A percentile compares a stretch with the other conserved stretches of the same genome.
These are phyloP conservation scores for Hymenoscyphus fraxineus DNA, from an alignment of 2,329 filamentous ascomycete genomes.

Conservation along the genomic window DNA sequence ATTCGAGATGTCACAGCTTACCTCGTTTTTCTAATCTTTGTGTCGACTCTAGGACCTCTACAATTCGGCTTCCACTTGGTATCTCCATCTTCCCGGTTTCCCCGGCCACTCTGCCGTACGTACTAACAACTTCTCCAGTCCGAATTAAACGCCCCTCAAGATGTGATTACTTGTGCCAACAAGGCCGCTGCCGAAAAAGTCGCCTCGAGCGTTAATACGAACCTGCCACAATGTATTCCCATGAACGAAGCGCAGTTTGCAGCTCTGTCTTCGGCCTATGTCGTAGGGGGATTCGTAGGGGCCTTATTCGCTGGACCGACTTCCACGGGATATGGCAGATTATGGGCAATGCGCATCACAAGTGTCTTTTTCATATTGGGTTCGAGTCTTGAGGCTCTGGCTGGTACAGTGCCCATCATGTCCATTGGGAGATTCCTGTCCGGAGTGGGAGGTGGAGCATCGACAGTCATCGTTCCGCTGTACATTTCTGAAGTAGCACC, in stretches of 20 bases:
- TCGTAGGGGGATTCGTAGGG: slow-evolving; percentile 79
- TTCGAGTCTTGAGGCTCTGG: slow-evolving; percentile 69
- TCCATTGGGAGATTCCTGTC: slow-evolving; percentile 72
- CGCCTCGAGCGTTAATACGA: slow-evolving; percentile 28
- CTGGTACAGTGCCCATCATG: slow-evolving; percentile 64
- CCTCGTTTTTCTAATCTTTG: slow-evolving; percentile 69
- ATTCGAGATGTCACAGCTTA: slow-evolving; percentile 59
- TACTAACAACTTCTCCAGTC: slow-evolving; percentile 50
- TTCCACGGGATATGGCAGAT: slow-evolving; percentile 72
- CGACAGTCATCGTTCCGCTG: slow-evolving; percentile 88
- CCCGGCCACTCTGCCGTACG: slow-evolving; percentile 12
- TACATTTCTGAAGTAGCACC: slow-evolving; percentile 93
- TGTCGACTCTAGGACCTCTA: slow-evolving; percentile 80
- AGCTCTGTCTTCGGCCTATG: slow-evolving; percentile 85
- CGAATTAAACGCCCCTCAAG: slow-evolving; percentile 91
- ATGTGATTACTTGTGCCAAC: slow-evolving; percentile 83
- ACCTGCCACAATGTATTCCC: slow-evolving; percentile 73
- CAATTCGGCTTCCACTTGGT: slow-evolving; percentile 95
- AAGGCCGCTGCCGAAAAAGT: slow-evolving; percentile 42
- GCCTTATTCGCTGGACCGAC: slow-evolving; percentile 76
- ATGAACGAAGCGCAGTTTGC: slow-evolving; percentile 83
- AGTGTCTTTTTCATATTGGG: slow-evolving; percentile 73
- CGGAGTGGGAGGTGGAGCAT: slow-evolving; percentile 75
- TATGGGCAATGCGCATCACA: slow-evolving; percentile 72
- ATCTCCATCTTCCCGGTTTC: slow-evolving; percentile 37